Evolutionary conservation across 2,329 filamentous ascomycete genomes (phyloP).

Genomic region (Apiospora kogelbergensis): DNA sequence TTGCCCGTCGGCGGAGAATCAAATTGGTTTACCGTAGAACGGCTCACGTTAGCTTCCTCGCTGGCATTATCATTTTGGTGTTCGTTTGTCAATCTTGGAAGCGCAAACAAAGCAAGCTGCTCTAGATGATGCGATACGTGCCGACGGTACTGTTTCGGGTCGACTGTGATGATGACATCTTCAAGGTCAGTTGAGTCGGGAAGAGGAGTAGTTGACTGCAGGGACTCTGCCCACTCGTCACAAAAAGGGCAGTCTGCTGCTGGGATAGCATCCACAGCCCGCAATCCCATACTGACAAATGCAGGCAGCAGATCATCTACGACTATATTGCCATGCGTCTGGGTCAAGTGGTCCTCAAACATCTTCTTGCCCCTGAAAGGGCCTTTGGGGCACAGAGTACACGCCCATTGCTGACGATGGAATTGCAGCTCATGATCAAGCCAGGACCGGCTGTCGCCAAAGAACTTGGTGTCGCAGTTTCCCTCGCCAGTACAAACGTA

Average conservation of each 20-base stretch:
- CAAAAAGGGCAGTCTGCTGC: not conserved
- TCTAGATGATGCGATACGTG: not conserved
- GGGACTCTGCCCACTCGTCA: not conserved
- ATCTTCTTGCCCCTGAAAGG: not conserved
- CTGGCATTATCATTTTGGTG: not conserved
- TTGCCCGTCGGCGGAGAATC: not conserved
- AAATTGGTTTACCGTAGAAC: not conserved
- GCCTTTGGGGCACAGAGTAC: not conserved
- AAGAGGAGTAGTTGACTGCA: not conserved
- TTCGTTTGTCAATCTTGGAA: not conserved
- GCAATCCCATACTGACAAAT: not conserved
- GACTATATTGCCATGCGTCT: not conserved
- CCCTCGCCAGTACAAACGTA: not conserved
- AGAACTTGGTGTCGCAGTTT: not conserved
- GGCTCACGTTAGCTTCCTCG: not conserved
- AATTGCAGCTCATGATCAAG: not conserved
- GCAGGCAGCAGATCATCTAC: not conserved
- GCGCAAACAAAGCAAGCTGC: not conserved
- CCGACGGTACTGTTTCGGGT: not conserved
- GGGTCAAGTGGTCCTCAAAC: not conserved
- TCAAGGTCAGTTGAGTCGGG: not conserved
- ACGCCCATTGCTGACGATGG: not conserved
- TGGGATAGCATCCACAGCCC: not conserved
- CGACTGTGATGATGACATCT: not conserved
- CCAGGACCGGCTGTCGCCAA: not conserved